Evolutionary conservation across 257 asterid genomes (phyloP), one percentile per base, ranked within the genome.

Genomic region (Petunia axillaris): DNA sequence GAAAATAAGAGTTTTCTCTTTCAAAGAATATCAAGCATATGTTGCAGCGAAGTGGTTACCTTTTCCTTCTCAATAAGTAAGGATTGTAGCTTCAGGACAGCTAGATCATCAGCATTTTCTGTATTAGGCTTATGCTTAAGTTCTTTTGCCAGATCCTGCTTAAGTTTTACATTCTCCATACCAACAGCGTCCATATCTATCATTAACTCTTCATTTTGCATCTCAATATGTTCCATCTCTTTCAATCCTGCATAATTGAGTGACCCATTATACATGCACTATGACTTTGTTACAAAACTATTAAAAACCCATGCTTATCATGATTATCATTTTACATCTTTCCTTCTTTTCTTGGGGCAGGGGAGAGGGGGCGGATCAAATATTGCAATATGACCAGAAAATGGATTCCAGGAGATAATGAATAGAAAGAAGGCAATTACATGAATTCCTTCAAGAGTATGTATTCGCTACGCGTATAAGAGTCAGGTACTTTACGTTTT

Each of bases 151-250:
- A 82, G 59, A 63, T 57, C 67, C 78, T 70, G 41, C 50, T 70
- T 65, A 54, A 81, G 64, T 50, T 81, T 62, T 52, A 70, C 55
- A 37, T 81, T 81, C 50, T 81, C 60, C 16, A 13, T 63, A 50
- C 39, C 63, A 65, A 81, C 46, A 37, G 37, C 50, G 74, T 81
- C 80, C 64, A 73, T 37, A 8, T 74, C 46, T 3, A 7, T 73
- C 50, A 37, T 74, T 43, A 81, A 4, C 11, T 81, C 63, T 74
- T 81, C 83, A 48, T 59, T 74, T 65, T 81, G 80, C 83, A 53
- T 53, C 39, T 74, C 64, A 48, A 81, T 40, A 70, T 37, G 4
- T 10, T 16, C 74, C 70, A 74, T 44, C 48, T 80, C 70, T 8
- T 77, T 71, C 67, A 35, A 71, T 46, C 64, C 83, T 81, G 65